A percentile compares a stretch with the other conserved stretches of the same genome.
phyloP scores from a whole-genome alignment of 1,139 yeast genomes.

The Kurtzmaniella quercitrusa region DNA sequence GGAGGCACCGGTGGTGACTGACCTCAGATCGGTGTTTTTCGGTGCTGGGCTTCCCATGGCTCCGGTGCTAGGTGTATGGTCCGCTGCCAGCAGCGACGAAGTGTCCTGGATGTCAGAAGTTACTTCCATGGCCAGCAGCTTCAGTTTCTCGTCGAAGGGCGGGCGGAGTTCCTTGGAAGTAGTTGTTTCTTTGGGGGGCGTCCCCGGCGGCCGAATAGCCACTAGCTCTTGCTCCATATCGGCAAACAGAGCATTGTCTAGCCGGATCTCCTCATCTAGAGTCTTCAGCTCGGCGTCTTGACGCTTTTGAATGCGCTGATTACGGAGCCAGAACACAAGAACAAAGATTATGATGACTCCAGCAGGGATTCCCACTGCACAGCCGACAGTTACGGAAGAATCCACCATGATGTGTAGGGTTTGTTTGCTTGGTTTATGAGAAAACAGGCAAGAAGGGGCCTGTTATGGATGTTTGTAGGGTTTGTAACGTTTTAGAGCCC shows the following conservation, averaged over 20 bases:
- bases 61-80: constrained; percentile 4
- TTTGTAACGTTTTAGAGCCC: no score
- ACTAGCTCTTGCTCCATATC: constrained; percentile 35
- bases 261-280: constrained; percentile 30
- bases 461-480: no score
- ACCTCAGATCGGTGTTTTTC: neutral
- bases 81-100: constrained; percentile 6
- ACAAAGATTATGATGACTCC: constrained; percentile 22
- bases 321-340: constrained; percentile 14
- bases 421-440: no score
- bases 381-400: constrained; percentile 30
- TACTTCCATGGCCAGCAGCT: neutral
- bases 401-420: constrained; percentile 5
- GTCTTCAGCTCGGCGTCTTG: constrained; percentile 30
- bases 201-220: constrained; percentile 1
- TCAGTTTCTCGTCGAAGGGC: constrained; percentile 1
- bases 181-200: constrained; percentile 6
- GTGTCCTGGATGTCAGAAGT: constrained; percentile 4
- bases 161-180: constrained; percentile 5
- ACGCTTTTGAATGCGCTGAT: constrained; percentile 26
- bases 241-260: constrained; percentile 35
- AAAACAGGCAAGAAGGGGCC: no score
- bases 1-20: neutral
- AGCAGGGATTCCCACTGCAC: constrained; percentile 42
- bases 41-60: neutral